Evolutionary conservation across 495 filamentous ascomycete genomes (phyloP).

Genomic region (Rusavskia elegans): DNA sequence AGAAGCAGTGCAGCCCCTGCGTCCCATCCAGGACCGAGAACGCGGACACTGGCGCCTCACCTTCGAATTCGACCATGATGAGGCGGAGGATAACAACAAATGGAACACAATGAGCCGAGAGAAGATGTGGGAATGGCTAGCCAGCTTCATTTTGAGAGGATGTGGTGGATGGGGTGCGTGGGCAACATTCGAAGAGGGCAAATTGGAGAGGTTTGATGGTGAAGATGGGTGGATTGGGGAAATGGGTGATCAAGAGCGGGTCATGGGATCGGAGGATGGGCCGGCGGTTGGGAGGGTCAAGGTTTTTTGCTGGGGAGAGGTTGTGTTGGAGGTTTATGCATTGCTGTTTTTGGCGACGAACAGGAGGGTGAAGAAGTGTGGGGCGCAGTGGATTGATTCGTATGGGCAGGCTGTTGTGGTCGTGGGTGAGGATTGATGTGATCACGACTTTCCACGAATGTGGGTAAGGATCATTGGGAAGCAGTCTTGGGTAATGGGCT

Average conservation of each 20-base stretch:
- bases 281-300: slow-evolving; percentile 14
- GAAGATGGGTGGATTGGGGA: not conserved
- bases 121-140: slow-evolving; percentile 46
- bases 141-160: slow-evolving; percentile 38
- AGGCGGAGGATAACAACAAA: slow-evolving; percentile 4
- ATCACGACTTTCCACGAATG: not conserved
- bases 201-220: not conserved
- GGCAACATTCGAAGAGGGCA: slow-evolving; percentile 21
- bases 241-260: slow-evolving; percentile 1
- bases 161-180: slow-evolving; percentile 54
- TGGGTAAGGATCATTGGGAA: too few relatives aligned
- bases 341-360: slow-evolving; percentile 49
- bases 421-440: slow-evolving; percentile 13
- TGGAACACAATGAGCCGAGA: slow-evolving; percentile 21
- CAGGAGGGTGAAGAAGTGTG: slow-evolving; percentile 34
- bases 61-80: slow-evolving; percentile 11
- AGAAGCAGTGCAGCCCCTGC: slow-evolving; percentile 8
- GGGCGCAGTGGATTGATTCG: slow-evolving; percentile 41
- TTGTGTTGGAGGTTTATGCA: slow-evolving; percentile 46
- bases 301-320: slow-evolving; percentile 51
- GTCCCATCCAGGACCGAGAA: slow-evolving; percentile 38
- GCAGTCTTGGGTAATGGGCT: too few relatives aligned
- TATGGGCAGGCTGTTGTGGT: slow-evolving; percentile 32
- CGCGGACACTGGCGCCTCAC: slow-evolving; percentile 53
- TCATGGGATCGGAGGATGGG: slow-evolving; percentile 2